Conservation (phyloP, 2,329 filamentous ascomycete species). For the Neopestalotiopsis rosae region DNA sequence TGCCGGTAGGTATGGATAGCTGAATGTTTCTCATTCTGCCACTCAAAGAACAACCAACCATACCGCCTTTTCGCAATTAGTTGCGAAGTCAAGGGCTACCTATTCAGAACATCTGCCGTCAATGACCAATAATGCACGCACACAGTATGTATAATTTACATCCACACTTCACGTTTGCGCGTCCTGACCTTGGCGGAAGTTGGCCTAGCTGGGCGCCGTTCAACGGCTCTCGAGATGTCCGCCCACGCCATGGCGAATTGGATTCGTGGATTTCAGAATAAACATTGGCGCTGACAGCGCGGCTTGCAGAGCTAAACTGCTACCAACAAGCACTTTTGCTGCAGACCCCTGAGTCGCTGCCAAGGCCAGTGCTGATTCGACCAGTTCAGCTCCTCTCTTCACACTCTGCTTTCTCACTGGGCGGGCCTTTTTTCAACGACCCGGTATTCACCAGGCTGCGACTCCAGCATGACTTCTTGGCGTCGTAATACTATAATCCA, state of each 20-base stretch:
- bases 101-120: not conserved
- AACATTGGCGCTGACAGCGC: slow-evolving; percentile 10
- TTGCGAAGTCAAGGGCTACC: not conserved
- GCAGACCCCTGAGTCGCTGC: not conserved
- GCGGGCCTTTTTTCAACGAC: slow-evolving; percentile 9
- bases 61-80: not conserved
- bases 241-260: slow-evolving; percentile 9
- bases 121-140: not conserved
- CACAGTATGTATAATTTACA: not conserved
- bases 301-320: not conserved
- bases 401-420: not conserved
- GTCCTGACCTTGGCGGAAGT: not conserved
- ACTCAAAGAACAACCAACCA: not conserved
- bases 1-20: not conserved
- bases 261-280: not conserved
- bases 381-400: not conserved
- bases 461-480: not conserved
- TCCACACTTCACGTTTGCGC: slow-evolving; percentile 3
- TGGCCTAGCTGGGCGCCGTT: slow-evolving; percentile 1
- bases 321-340: not conserved
- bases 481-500: slow-evolving; percentile 1
- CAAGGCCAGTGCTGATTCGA: slow-evolving; percentile 7
- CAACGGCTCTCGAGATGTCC: not conserved
- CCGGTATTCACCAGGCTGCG: slow-evolving; percentile 7
- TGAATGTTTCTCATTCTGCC: not conserved